Evolutionary conservation across 2,329 filamentous ascomycete species (phyloP), one percentile per base, ranked within the genome.

Genomic region (Penicillium sp.): DNA sequence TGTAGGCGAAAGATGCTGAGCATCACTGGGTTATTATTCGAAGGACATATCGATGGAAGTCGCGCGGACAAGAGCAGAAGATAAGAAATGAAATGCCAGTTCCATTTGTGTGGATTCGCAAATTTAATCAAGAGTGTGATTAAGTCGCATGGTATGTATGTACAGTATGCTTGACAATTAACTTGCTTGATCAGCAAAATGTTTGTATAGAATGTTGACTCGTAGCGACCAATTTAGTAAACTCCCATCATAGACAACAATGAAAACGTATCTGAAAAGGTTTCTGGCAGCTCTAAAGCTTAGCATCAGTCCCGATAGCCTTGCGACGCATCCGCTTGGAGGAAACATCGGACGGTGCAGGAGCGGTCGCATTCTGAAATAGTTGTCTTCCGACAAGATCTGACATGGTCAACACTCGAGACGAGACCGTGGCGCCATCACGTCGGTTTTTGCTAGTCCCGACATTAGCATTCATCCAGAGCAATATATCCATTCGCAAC

Each of bases 401-500:
- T 6, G 84, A 82, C 50, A 96, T 72, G 5, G 73, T 70, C 25
- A 96, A 65, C 8, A 98, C 90, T 13, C 92, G 75, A 9, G 77
- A 84, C 51, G 82, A 84, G 2, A 96, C 89, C 0, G 88, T 95
- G 1, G 83, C 85, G 9, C 89, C 89, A 61, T 98, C 92, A n/a
- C 90, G 76, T 14, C 92, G 73, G 60, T 96, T 95, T 77, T 96
- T 98, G 6, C 66, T 69, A 35, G 11, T 22, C 8, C 11, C 8
- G 32, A 29, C 9, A 17, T 44, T 41, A 33, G 37, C 1, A 23
- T 12, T 8, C 7, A 10, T 8, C 13, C 3, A 13, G 28, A 4
- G 27, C 9, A 8, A 22, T 9, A 22, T 9, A 30, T 20, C 18
- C 6, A 3, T n/a, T 34, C 9, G 25, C 10, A 13, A 60, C 64